These are phyloP conservation scores for Canariomyces notabilis DNA, from an alignment of 2,329 filamentous ascomycete species.

Conservation along the genomic window DNA sequence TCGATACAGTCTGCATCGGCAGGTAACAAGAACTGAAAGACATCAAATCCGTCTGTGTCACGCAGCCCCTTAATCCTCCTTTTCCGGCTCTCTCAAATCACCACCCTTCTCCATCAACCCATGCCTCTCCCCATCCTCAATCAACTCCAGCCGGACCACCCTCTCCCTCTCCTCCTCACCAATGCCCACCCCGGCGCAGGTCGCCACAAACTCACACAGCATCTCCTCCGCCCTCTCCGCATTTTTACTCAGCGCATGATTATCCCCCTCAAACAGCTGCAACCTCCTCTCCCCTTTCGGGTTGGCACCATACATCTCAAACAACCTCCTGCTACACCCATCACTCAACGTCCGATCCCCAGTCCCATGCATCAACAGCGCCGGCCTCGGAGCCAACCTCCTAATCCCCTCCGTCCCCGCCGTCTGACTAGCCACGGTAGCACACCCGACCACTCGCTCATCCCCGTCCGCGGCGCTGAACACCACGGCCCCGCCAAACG, in stretches of 20 bases:
- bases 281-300: constrained; percentile 29
- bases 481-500: constrained; percentile 38
- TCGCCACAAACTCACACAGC: constrained; percentile 35
- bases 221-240: constrained; percentile 34
- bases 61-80: constrained; percentile 13
- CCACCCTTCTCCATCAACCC: constrained; percentile 31
- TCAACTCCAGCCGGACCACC: constrained; percentile 17
- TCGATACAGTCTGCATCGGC: too few relatives aligned
- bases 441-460: constrained; percentile 28
- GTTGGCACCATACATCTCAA: constrained; percentile 33
- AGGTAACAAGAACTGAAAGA: too few relatives aligned
- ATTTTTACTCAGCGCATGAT: constrained; percentile 37
- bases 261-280: constrained; percentile 37
- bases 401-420: constrained; percentile 32
- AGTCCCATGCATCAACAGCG: constrained; percentile 37
- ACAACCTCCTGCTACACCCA: constrained; percentile 33
- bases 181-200: constrained; percentile 28
- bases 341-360: constrained; percentile 32
- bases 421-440: constrained; percentile 37
- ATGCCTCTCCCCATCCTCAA: constrained; percentile 24
- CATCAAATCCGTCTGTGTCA: too few relatives aligned
- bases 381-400: constrained; percentile 30
- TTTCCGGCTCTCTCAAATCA: constrained; percentile 33
- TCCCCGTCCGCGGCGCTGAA: constrained; percentile 34
- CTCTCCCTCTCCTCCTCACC: constrained; percentile 20